These are phyloP conservation scores for Blastobotrys muscicola DNA, from an alignment of 805 yeast species.

Conservation along the genomic window DNA sequence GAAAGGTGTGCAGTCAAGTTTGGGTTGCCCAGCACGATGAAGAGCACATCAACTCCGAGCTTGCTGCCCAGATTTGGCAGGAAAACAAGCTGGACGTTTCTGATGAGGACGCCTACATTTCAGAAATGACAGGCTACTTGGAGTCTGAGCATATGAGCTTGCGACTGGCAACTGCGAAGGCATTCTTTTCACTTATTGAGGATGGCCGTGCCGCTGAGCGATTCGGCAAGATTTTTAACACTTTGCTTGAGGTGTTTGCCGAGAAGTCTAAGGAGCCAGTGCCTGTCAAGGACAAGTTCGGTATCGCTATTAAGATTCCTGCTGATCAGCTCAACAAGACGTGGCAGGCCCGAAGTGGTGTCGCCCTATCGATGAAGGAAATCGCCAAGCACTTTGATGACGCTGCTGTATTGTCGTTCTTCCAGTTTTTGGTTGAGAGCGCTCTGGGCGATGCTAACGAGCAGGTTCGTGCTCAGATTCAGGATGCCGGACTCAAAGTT, in stretches of 20 bases:
- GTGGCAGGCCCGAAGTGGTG: constrained; percentile 81
- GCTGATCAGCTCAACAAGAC: constrained; percentile 47
- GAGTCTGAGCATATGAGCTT: constrained; percentile 53
- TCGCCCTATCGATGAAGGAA: constrained; percentile 56
- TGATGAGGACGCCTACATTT: constrained; percentile 31
- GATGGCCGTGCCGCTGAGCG: constrained; percentile 15
- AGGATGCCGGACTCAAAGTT: constrained; percentile 77
- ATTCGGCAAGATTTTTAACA: constrained; percentile 31
- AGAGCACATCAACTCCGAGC: constrained; percentile 47
- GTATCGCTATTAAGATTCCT: constrained; percentile 52
- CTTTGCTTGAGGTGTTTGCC: constrained; percentile 46
- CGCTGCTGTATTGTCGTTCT: constrained; percentile 41
- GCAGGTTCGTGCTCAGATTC: constrained; percentile 69
- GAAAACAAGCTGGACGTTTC: constrained; percentile 55
- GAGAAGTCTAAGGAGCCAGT: constrained; percentile 62
- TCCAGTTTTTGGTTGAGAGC: constrained; percentile 50
- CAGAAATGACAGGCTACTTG: constrained; percentile 39
- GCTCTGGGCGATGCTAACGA: constrained; percentile 70
- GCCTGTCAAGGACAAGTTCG: constrained; percentile 71
- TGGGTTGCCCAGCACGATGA: constrained; percentile 75
- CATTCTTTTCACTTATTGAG: constrained; percentile 51
- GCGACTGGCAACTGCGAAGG: constrained; percentile 61
- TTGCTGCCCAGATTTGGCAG: constrained; percentile 79
- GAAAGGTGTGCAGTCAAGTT: constrained; percentile 49
- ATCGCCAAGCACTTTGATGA: constrained; percentile 39